Evolutionary conservation across 2,329 filamentous ascomycete species (phyloP).

Genomic region (Fusarium sp.): DNA sequence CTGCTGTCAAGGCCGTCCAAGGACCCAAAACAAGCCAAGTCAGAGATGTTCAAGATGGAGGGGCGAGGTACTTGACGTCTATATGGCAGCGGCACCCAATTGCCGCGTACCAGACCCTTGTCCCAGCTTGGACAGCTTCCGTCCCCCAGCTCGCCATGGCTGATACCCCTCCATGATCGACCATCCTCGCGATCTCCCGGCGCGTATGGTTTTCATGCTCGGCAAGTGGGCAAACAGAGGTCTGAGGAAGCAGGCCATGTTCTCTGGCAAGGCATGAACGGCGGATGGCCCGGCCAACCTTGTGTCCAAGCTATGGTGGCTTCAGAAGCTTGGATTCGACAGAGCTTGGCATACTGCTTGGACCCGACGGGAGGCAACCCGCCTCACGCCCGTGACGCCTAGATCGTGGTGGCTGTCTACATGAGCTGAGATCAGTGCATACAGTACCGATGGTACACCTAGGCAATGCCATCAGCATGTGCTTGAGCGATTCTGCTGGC

Average conservation of each 20-base stretch:
- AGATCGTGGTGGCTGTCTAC: constrained; percentile 21
- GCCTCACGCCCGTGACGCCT: constrained; percentile 12
- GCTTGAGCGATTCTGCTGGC: constrained; percentile 26
- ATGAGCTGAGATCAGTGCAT: constrained; percentile 8
- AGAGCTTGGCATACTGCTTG: constrained; percentile 9
- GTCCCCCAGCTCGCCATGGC: constrained; percentile 10
- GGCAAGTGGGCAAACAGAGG: constrained; percentile 20
- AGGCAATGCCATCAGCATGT: neutral
- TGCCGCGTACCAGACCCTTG: constrained; percentile 34
- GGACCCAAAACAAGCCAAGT: constrained; percentile 7
- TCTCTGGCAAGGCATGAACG: constrained; percentile 11
- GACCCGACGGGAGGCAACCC: constrained; percentile 30
- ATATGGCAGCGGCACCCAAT: constrained; percentile 10
- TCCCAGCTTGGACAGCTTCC: constrained; percentile 31
- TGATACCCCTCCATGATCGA: constrained; percentile 36
- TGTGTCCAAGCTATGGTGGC: neutral
- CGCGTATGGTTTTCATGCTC: constrained; percentile 46
- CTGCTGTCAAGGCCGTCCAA: constrained; percentile 12
- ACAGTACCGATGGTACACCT: neutral
- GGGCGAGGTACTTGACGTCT: constrained; percentile 38
- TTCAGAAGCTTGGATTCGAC: constrained; percentile 18
- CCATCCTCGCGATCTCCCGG: constrained; percentile 31
- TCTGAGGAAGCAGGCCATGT: constrained; percentile 13
- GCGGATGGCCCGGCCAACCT: constrained; percentile 25
- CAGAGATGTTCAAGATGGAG: constrained; percentile 24